phyloP scores from a whole-genome alignment of 129 eudicot species.

The Glebionis coronaria region DNA sequence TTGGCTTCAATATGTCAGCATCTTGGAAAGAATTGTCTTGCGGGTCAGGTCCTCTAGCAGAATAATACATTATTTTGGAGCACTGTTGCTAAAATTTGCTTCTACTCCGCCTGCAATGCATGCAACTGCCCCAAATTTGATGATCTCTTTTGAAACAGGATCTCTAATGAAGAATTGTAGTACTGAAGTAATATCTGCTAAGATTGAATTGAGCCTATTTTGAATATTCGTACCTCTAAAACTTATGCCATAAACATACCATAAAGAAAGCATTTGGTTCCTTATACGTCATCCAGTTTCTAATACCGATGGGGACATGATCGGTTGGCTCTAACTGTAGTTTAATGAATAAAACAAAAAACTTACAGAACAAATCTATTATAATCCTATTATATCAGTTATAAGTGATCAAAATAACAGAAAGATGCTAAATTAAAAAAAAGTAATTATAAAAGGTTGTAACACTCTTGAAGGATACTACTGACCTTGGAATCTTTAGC shows the following conservation, averaged over 20 bases:
- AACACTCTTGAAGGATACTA: slow-evolving; percentile 16
- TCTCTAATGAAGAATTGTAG: too few species aligned
- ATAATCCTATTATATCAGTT: neutral
- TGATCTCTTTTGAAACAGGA: too few species aligned
- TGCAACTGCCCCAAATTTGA: too few species aligned
- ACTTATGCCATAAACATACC: neutral
- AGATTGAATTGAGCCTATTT: slow-evolving; percentile 5
- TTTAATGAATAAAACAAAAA: too few species aligned
- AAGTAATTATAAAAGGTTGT: slow-evolving; percentile 15
- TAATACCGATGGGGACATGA: too few species aligned
- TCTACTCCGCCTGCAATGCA: too few species aligned
- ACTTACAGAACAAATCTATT: too few species aligned
- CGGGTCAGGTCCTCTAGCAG: slow-evolving; percentile 99
- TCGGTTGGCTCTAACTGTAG: too few species aligned
- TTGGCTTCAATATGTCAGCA: slow-evolving; percentile 92
- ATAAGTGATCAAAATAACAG: slow-evolving; percentile 1
- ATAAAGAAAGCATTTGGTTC: too few species aligned
- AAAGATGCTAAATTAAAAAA: neutral
- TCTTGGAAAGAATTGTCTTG: slow-evolving; percentile 64
- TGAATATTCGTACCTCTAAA: slow-evolving; percentile 5
- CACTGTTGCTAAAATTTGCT: slow-evolving; percentile 64
- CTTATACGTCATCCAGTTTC: too few species aligned
- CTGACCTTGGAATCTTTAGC: slow-evolving; percentile 90
- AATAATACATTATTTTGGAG: slow-evolving; percentile 96
- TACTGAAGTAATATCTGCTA: slow-evolving; percentile 75